These are phyloP conservation scores for Xylariomycetidae sp. DNA, from an alignment of 2,329 filamentous ascomycete species.

Conservation along the genomic window DNA sequence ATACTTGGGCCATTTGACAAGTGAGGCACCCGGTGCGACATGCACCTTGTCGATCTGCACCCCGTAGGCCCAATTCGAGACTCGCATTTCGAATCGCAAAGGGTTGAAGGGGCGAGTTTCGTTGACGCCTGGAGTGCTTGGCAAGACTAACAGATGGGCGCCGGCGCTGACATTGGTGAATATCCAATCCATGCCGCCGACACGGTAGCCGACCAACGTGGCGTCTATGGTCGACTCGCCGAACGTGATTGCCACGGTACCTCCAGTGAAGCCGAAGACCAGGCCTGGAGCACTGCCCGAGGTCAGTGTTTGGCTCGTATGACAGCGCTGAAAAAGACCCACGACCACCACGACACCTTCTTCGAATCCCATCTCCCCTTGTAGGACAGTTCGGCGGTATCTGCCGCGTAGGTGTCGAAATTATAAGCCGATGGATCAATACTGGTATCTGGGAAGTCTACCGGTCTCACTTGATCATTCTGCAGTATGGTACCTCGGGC, in stretches of 20 bases:
- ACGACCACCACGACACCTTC: slow-evolving; percentile 58
- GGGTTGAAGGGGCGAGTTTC: slow-evolving; percentile 37
- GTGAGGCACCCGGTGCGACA: slow-evolving; percentile 36
- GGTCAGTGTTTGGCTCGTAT: too few relatives aligned
- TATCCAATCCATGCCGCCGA: slow-evolving; percentile 54
- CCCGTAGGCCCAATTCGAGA: slow-evolving; percentile 58
- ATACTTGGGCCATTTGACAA: slow-evolving; percentile 38
- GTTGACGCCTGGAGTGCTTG: slow-evolving; percentile 39
- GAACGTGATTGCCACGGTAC: slow-evolving; percentile 49
- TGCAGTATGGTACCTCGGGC: slow-evolving; percentile 31
- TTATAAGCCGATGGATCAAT: slow-evolving; percentile 28
- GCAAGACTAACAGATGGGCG: slow-evolving; percentile 51
- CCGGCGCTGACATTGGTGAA: slow-evolving; percentile 56
- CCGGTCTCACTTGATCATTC: slow-evolving; percentile 36
- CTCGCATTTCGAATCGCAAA: slow-evolving; percentile 51
- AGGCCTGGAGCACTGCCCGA: slow-evolving; percentile 49
- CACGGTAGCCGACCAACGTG: slow-evolving; percentile 53
- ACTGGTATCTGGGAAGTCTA: slow-evolving; percentile 36
- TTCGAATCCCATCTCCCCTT: slow-evolving; percentile 60
- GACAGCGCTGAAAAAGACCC: too few relatives aligned
- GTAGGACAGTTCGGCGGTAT: slow-evolving; percentile 52
- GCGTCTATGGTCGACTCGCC: slow-evolving; percentile 44
- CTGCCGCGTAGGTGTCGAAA: slow-evolving; percentile 43
- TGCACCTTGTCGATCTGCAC: slow-evolving; percentile 52
- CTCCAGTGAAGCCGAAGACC: slow-evolving; percentile 51